Conservation (phyloP, 2,329 filamentous ascomycete genomes). For the Aspergillus proliferans region DNA sequence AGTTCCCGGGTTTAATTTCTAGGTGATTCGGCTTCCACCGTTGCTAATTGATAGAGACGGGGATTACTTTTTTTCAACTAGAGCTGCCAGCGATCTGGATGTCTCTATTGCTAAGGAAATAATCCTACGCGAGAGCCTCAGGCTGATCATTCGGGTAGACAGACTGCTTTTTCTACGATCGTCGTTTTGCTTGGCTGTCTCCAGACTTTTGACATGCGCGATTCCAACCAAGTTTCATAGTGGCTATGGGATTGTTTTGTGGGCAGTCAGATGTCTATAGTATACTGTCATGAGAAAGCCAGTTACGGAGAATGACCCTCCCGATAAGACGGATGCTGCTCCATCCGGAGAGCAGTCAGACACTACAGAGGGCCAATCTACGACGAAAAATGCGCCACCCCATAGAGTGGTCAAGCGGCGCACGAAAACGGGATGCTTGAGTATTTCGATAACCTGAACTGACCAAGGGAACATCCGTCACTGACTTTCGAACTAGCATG, state of each 20-base stretch:
- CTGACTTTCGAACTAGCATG: constrained; percentile 56
- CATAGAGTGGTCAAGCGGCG: constrained; percentile 52
- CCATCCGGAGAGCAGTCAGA: not conserved
- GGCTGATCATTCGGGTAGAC: no score
- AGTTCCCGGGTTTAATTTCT: no score
- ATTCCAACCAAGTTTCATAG: not conserved
- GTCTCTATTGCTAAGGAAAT: no score
- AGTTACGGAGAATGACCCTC: constrained; percentile 3
- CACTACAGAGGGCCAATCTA: constrained; percentile 1
- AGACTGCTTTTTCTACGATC: no score
- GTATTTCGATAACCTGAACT: constrained; percentile 48
- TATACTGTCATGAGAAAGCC: constrained; percentile 8
- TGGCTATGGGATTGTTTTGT: not conserved
- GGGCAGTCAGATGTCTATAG: constrained; percentile 1
- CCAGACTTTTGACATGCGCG: not conserved
- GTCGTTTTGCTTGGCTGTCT: not conserved
- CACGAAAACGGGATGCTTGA: constrained; percentile 89
- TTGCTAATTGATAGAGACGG: no score
- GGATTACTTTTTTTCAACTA: no score
- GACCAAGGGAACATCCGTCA: constrained; percentile 6
- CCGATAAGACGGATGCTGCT: constrained; percentile 1
- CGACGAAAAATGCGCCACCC: constrained; percentile 12
- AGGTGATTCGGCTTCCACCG: no score
- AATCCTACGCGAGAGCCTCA: no score
- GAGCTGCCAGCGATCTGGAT: no score